phyloP scores from a whole-genome alignment of 805 yeast genomes.

The Candida hungchunana region DNA sequence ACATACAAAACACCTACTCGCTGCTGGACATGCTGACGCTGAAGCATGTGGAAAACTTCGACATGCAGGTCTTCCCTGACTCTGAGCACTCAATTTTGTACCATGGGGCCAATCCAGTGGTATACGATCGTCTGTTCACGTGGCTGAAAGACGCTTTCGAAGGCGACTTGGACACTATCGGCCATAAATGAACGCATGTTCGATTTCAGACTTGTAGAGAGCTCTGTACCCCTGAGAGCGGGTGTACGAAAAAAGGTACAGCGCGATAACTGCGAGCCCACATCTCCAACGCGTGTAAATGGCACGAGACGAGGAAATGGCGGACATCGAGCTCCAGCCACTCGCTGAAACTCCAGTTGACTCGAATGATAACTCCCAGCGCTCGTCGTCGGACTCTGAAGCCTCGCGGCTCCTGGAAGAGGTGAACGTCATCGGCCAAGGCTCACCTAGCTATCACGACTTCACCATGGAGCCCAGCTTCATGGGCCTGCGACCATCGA shows the following conservation, averaged over 20 bases:
- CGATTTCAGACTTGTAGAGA: too few relatives aligned
- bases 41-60: conserved; percentile 73
- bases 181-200: too few relatives aligned
- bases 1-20: conserved; percentile 82
- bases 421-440: conserved; percentile 8
- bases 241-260: too few relatives aligned
- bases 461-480: conserved; percentile 6
- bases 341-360: too few relatives aligned
- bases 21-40: conserved; percentile 71
- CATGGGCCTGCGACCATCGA: conserved; percentile 2
- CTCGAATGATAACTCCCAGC: too few relatives aligned
- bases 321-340: too few relatives aligned
- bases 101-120: conserved; percentile 67
- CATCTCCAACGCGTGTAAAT: too few relatives aligned
- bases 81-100: conserved; percentile 69
- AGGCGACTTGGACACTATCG: conserved; percentile 42
- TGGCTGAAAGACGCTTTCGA: conserved; percentile 66
- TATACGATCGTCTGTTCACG: conserved; percentile 58
- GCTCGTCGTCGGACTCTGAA: conserved; percentile 9
- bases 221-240: too few relatives aligned
- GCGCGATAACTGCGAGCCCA: too few relatives aligned
- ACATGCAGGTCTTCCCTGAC: conserved; percentile 76
- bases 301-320: too few relatives aligned
- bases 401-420: conserved; percentile 9
- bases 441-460: conserved; percentile 8